Conservation (phyloP, 2,329 filamentous ascomycete species). For the Aspergillus neoniger region DNA sequence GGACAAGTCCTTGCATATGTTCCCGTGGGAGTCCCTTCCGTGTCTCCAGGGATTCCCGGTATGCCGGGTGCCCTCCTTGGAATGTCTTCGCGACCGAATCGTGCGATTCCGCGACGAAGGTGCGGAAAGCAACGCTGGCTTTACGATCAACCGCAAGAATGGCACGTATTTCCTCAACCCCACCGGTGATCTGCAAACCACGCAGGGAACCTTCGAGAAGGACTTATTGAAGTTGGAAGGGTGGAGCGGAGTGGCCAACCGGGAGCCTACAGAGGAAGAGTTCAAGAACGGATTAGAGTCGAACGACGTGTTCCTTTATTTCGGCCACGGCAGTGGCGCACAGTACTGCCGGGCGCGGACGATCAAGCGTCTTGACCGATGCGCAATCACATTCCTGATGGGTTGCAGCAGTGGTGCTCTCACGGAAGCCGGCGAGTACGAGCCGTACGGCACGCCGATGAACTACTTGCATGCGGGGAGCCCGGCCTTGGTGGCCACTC, state of each 20-base stretch:
- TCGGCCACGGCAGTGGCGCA: slow-evolving; percentile 91
- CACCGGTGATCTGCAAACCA: slow-evolving; percentile 76
- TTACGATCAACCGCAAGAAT: slow-evolving; percentile 52
- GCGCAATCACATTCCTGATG: slow-evolving; percentile 85
- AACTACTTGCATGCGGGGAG: slow-evolving; percentile 88
- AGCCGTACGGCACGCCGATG: slow-evolving; percentile 85
- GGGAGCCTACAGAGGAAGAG: slow-evolving; percentile 72
- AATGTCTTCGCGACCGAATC: slow-evolving; percentile 76
- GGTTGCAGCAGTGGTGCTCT: slow-evolving; percentile 87
- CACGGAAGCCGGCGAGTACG: slow-evolving; percentile 79
- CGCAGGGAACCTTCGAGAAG: slow-evolving; percentile 72
- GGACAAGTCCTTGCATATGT: slow-evolving; percentile 85
- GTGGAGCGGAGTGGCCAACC: slow-evolving; percentile 71
- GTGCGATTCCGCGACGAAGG: slow-evolving; percentile 48
- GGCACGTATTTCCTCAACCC: slow-evolving; percentile 83
- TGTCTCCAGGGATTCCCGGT: slow-evolving; percentile 78
- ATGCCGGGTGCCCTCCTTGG: slow-evolving; percentile 84
- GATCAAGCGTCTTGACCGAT: slow-evolving; percentile 74
- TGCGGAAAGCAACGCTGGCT: slow-evolving; percentile 36
- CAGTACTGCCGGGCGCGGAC: slow-evolving; percentile 89
- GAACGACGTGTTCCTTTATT: slow-evolving; percentile 81
- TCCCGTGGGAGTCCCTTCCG: slow-evolving; percentile 94
- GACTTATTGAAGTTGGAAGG: slow-evolving; percentile 56
- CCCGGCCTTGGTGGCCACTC: slow-evolving; percentile 83
- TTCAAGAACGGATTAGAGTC: slow-evolving; percentile 68